Evolutionary conservation across 73 alveolate genomes (phyloP).

Genomic region (Paramecium tetraurelia): DNA sequence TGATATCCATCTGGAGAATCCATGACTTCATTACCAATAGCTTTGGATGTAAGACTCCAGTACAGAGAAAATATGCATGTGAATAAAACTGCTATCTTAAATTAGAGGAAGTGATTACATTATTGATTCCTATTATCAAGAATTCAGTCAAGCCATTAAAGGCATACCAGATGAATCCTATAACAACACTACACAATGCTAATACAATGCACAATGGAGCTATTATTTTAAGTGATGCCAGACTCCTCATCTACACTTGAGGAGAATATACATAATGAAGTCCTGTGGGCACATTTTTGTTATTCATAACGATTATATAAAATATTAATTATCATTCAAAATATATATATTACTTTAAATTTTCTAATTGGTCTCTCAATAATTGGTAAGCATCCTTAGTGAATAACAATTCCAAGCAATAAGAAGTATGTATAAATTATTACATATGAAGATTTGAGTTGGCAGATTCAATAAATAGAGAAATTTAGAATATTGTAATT

Average conservation of each 20-base stretch:
- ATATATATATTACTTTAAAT: background rate
- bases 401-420: background rate
- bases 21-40: background rate
- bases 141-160: background rate
- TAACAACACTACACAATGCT: background rate
- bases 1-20: background rate
- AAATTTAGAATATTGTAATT: no score
- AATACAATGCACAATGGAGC: background rate
- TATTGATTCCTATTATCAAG: background rate
- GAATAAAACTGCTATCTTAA: background rate
- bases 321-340: slow-evolving; percentile 12
- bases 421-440: no score
- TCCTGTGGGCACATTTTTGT: background rate
- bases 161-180: background rate
- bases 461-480: no score
- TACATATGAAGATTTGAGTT: background rate
- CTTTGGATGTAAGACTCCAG: background rate
- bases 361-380: background rate
- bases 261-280: background rate
- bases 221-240: background rate
- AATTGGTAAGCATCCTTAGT: background rate
- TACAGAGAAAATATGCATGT: background rate
- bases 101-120: background rate
- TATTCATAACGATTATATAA: background rate
- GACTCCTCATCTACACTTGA: background rate